These are phyloP conservation scores for Hirsutella rhossiliensis DNA, from an alignment of 2,329 filamentous ascomycete genomes.

Conservation along the genomic window DNA sequence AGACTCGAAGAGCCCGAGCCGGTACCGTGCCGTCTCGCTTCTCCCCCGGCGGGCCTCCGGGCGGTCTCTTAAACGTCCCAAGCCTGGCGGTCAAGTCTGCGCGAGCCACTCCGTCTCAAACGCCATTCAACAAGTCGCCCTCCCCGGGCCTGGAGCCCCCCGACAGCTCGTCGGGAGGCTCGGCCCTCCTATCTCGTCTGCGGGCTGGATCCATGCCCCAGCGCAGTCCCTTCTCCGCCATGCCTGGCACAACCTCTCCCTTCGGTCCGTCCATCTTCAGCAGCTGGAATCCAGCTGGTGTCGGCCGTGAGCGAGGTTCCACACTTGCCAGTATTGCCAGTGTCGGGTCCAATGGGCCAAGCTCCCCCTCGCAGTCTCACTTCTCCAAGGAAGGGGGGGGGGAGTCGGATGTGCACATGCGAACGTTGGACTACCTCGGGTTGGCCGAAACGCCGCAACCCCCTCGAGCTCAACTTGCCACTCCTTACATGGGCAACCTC, in stretches of 20 bases:
- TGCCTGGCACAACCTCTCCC: slow-evolving; percentile 45
- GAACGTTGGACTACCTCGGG: slow-evolving; percentile 90
- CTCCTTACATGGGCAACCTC: slow-evolving; percentile 64
- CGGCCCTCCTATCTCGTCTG: slow-evolving; percentile 70
- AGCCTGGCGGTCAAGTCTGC: slow-evolving; percentile 61
- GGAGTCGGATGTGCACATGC: slow-evolving; percentile 77
- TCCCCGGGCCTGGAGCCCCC: slow-evolving; percentile 41
- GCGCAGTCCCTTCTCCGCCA: slow-evolving; percentile 55
- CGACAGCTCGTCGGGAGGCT: slow-evolving; percentile 40
- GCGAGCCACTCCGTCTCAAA: slow-evolving; percentile 75
- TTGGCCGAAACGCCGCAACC: slow-evolving; percentile 88
- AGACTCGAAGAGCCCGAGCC: slow-evolving; percentile 71
- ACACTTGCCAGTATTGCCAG: slow-evolving; percentile 76
- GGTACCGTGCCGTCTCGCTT: slow-evolving; percentile 95
- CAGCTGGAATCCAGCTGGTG: slow-evolving; percentile 59
- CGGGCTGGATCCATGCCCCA: slow-evolving; percentile 93
- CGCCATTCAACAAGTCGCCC: slow-evolving; percentile 63
- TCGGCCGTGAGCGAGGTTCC: slow-evolving; percentile 68
- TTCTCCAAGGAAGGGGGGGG: slow-evolving; percentile 76
- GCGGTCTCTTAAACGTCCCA: slow-evolving; percentile 44
- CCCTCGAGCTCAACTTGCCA: slow-evolving; percentile 58
- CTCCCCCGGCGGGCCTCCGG: slow-evolving; percentile 59
- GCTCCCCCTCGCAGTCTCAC: slow-evolving; percentile 75
- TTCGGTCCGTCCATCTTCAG: slow-evolving; percentile 89
- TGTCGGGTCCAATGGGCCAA: slow-evolving; percentile 79